Conservation (phyloP, 1,284 basidiomycete genomes). For the Irpex sp. region DNA sequence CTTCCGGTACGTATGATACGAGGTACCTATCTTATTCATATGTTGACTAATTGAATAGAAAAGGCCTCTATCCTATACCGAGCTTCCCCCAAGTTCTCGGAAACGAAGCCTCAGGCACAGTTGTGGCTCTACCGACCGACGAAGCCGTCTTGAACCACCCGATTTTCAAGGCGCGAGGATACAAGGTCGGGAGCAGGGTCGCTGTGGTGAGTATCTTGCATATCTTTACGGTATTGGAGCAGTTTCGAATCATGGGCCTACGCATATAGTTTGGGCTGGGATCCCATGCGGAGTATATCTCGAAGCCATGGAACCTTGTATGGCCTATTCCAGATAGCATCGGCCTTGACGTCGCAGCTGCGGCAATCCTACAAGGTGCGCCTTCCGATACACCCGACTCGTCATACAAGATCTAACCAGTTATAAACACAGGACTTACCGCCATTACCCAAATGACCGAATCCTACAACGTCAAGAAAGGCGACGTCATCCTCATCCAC, state of each 20-base stretch:
- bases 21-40: no score
- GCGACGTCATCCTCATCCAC: conserved; percentile 76
- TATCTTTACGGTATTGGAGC: neutral
- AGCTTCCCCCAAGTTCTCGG: conserved; percentile 58
- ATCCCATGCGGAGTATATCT: conserved; percentile 75
- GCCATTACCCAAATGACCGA: conserved; percentile 80
- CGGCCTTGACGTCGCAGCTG: conserved; percentile 64
- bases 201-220: conserved; percentile 39
- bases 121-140: conserved; percentile 50
- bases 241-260: neutral
- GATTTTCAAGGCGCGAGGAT: conserved; percentile 33
- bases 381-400: neutral
- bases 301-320: conserved; percentile 62
- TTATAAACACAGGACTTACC: conserved; percentile 45
- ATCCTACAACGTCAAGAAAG: conserved; percentile 77
- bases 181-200: conserved; percentile 43
- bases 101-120: conserved; percentile 54
- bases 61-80: conserved; percentile 33
- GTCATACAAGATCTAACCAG: no score
- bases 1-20: conserved; percentile 39
- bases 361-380: conserved; percentile 64
- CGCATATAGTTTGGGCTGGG: conserved; percentile 28
- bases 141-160: conserved; percentile 28
- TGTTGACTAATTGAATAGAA: conserved; percentile 15
- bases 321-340: conserved; percentile 60